These are phyloP conservation scores for Bifiguratus adelaidae DNA, from an alignment of 192 early-diverging fungal species.

Conservation along the genomic window DNA sequence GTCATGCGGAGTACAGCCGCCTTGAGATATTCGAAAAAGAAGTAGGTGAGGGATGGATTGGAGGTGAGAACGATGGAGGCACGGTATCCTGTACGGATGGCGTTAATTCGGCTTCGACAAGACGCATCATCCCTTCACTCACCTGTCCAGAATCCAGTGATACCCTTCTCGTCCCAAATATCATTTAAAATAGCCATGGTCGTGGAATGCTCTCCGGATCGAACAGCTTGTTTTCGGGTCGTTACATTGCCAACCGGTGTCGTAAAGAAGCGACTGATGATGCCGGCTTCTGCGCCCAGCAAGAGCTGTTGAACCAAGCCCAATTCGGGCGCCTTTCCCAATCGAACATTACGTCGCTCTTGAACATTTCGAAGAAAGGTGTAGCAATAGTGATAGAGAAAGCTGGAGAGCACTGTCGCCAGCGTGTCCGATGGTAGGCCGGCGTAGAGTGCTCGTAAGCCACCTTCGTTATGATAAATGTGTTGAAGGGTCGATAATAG, in stretches of 20 bases:
- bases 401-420: constrained; percentile 34
- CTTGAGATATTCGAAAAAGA: constrained; percentile 35
- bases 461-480: constrained; percentile 22
- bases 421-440: constrained; percentile 34
- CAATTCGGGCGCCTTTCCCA: constrained; percentile 17
- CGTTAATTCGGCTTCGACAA: no score
- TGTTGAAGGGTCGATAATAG: constrained; percentile 4
- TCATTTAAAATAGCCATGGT: constrained; percentile 16
- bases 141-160: constrained; percentile 37
- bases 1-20: constrained; percentile 5
- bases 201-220: not conserved
- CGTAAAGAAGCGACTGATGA: constrained; percentile 35
- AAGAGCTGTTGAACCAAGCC: constrained; percentile 32
- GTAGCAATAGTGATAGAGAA: constrained; percentile 40
- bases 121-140: no score
- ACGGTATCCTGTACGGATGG: constrained; percentile 21
- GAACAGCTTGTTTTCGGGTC: constrained; percentile 29
- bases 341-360: constrained; percentile 17
- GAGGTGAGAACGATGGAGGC: constrained; percentile 30
- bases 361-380: constrained; percentile 28
- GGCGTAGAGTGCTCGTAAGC: constrained; percentile 26
- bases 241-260: constrained; percentile 35
- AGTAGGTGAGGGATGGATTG: constrained; percentile 41
- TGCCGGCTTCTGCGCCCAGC: constrained; percentile 34
- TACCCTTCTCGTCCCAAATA: constrained; percentile 26